Evolutionary conservation across 345 rosid species (phyloP).

Genomic region (Nasturtium officinale): DNA sequence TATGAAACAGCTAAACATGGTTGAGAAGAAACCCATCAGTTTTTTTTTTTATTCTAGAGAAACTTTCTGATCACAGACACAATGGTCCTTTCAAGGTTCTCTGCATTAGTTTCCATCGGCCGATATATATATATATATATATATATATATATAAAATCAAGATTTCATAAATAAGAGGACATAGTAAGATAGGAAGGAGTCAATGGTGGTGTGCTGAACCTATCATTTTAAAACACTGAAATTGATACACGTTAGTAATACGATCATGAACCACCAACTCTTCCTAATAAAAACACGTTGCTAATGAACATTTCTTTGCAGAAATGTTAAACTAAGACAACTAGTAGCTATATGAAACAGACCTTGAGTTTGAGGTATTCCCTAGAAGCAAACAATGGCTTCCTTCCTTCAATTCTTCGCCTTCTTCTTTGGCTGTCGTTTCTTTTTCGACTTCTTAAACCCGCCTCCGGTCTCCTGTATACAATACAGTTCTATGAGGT

Average conservation of each 20-base stretch:
- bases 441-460: conserved; percentile 51
- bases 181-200: conserved; percentile 17
- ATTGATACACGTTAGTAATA: conserved; percentile 19
- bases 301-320: neutral
- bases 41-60: neutral
- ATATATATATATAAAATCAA: neutral
- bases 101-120: conserved; percentile 7
- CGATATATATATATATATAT: conserved; percentile 13
- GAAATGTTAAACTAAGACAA: conserved; percentile 14
- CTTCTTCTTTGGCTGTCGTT: conserved; percentile 50
- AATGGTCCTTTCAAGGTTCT: neutral
- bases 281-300: conserved; percentile 15
- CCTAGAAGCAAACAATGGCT: conserved; percentile 14
- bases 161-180: conserved; percentile 1
- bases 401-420: conserved; percentile 16
- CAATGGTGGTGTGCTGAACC: conserved; percentile 29
- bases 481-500: conserved; percentile 14
- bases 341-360: neutral
- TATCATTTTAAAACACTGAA: conserved; percentile 10
- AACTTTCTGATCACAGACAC: conserved; percentile 18
- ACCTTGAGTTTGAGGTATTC: conserved; percentile 3
- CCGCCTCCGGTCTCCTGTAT: conserved; percentile 59
- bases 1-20: conserved; percentile 38
- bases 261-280: neutral
- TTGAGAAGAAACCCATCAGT: conserved; percentile 36